These are phyloP conservation scores for Sarocladiaceae sp. DNA, from an alignment of 2,329 filamentous ascomycete genomes.

Conservation along the genomic window DNA sequence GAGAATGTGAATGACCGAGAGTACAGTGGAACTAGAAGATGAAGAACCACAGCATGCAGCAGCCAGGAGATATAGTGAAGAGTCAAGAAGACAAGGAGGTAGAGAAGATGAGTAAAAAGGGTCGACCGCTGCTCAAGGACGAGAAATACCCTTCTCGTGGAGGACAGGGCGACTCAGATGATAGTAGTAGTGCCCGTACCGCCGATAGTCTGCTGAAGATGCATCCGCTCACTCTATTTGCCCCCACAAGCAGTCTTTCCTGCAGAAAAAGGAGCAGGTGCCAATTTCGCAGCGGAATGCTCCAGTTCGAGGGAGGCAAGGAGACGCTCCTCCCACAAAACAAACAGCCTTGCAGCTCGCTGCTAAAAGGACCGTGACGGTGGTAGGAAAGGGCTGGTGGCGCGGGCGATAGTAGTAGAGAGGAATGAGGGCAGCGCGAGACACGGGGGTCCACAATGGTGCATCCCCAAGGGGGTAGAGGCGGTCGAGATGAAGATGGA, in stretches of 20 bases:
- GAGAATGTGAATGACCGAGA: background rate
- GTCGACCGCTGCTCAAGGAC: background rate
- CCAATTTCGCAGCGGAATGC: conserved; percentile 8
- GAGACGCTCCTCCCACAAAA: no score
- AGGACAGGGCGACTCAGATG: conserved; percentile 4
- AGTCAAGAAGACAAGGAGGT: background rate
- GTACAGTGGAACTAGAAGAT: background rate
- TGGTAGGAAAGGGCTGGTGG: background rate
- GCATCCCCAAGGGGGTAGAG: background rate
- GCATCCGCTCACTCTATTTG: background rate
- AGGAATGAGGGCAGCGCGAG: conserved; percentile 9
- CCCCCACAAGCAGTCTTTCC: background rate
- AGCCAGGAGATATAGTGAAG: conserved; percentile 6
- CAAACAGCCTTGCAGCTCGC: background rate
- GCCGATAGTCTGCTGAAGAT: conserved; percentile 9
- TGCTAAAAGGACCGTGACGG: background rate
- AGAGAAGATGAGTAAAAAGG: conserved; percentile 6
- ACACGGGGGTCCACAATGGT: conserved; percentile 7
- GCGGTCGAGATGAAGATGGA: background rate
- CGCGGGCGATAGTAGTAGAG: background rate
- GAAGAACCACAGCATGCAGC: background rate
- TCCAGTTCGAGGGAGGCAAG: conserved; percentile 7
- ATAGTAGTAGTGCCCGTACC: conserved; percentile 3
- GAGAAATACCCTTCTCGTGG: background rate
- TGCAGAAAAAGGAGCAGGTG: conserved; percentile 5